Evolutionary conservation across 768 basidiomycete species (phyloP), one percentile per base, ranked within the genome.

Genomic region (Lactifluus echinatus): DNA sequence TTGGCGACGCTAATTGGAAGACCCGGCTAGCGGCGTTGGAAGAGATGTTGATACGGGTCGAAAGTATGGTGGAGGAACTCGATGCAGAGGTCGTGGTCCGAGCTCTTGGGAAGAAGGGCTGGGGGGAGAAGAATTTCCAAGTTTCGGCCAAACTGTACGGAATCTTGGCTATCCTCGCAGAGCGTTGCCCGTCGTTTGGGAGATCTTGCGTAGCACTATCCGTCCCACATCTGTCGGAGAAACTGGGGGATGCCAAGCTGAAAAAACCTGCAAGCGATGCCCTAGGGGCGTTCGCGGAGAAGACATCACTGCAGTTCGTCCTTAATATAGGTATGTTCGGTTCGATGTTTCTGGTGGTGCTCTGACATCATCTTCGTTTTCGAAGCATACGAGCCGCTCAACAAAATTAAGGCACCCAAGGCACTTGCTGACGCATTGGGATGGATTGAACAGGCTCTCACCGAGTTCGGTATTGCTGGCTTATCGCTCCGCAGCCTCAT

Each of bases 51-150:
- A 71, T 74, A 4, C 98, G 96, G 95, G 72, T 93, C 4, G 85
- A 92, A 57, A 79, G 76, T 0, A 76, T 79, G 28, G 78, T 83
- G 12, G 76, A 79, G 33, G 74, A 76, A 0, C 72, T 89, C 1
- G 95, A 99, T 63, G 83, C 87, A 12, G 96, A 99, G 70, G 82
- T 99, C 4, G 66, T 99, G 36, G 81, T 97, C 19, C 79, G 95
- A 24, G 85, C 88, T 63, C 72, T 98, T 57, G 85, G 81, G 3
- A 98, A 95, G 76, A 92, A 89, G 62, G 93, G 94, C 2, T 97
- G 93, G 93, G 80, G 78, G n/a, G 96, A 99, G 74, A 98, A 96
- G 76, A 99, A 98, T 66, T 99, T 99, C 64, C 95, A 99, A 75
- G 94, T 99, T 45, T 93, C 90, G 6, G 76, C 85, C 15, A 97